Conservation (phyloP, 768 basidiomycete species). For the Kwoniella europaea region DNA sequence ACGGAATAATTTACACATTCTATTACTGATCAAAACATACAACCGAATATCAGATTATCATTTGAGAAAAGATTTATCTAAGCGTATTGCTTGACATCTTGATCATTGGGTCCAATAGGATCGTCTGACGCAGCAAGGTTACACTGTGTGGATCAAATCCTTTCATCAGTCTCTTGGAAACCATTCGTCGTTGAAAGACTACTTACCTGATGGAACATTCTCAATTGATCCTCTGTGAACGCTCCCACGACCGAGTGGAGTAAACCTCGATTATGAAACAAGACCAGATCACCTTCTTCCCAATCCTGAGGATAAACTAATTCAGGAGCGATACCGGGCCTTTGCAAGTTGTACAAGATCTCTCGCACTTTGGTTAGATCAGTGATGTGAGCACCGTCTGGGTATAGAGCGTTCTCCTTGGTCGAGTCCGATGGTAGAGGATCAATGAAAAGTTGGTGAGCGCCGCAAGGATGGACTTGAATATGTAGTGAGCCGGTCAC, state of each 20-base stretch:
- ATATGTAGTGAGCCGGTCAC: slow-evolving; percentile 80
- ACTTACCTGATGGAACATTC: slow-evolving; percentile 71
- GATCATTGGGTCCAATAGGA: slow-evolving; percentile 70
- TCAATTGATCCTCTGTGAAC: slow-evolving; percentile 67
- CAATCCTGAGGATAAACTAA: slow-evolving; percentile 89
- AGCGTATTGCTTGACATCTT: slow-evolving; percentile 71
- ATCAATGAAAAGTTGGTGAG: slow-evolving; percentile 69
- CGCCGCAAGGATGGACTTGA: slow-evolving; percentile 86
- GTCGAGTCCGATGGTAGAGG: slow-evolving; percentile 68
- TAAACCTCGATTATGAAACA: slow-evolving; percentile 86
- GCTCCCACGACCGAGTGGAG: slow-evolving; percentile 79
- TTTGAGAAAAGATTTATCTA: slow-evolving; percentile 28
- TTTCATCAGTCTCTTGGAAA: neutral
- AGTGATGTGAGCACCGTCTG: slow-evolving; percentile 77
- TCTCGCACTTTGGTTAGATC: slow-evolving; percentile 74
- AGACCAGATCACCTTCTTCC: slow-evolving; percentile 73
- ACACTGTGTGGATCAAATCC: slow-evolving; percentile 60
- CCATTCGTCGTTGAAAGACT: neutral
- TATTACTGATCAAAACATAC: no score
- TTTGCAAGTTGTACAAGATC: slow-evolving; percentile 81
- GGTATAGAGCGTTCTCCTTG: slow-evolving; percentile 69
- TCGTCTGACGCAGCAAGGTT: slow-evolving; percentile 81
- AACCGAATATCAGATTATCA: no score
- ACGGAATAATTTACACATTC: no score
- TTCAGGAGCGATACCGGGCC: slow-evolving; percentile 87